A percentile compares a stretch with the other conserved stretches of the same genome.
Evolutionary conservation across 1,284 basidiomycete genomes (phyloP).

Genomic region (Fomitiporia mediterranea): DNA sequence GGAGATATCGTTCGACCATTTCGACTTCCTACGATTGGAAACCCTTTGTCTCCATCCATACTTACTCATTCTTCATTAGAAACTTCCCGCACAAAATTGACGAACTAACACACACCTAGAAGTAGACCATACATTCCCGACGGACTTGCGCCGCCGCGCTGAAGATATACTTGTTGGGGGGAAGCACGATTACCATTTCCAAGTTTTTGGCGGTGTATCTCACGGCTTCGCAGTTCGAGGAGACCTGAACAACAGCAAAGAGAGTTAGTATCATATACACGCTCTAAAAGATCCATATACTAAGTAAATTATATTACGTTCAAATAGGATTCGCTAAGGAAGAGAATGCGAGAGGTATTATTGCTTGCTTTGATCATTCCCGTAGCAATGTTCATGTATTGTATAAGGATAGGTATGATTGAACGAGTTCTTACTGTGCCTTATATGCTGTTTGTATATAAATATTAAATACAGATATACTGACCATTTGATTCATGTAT

Average conservation of each 20-base stretch:
- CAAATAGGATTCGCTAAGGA: slow-evolving; percentile 59
- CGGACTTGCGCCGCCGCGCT: slow-evolving; percentile 39
- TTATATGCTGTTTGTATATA: too few species aligned
- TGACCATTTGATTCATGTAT: too few species aligned
- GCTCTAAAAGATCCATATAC: too few species aligned
- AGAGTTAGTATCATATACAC: slow-evolving; percentile 34
- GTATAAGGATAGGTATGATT: too few species aligned
- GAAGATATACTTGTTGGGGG: slow-evolving; percentile 41
- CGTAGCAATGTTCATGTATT: too few species aligned
- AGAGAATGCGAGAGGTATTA: slow-evolving; percentile 44
- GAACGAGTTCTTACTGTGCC: too few species aligned
- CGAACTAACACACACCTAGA: slow-evolving; percentile 30
- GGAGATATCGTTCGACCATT: too few species aligned
- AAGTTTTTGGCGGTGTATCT: slow-evolving; percentile 45
- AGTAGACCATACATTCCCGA: slow-evolving; percentile 40
- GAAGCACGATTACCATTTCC: slow-evolving; percentile 42
- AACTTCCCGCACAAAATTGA: not conserved
- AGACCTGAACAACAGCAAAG: slow-evolving; percentile 34
- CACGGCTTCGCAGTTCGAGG: slow-evolving; percentile 44
- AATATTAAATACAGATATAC: too few species aligned
- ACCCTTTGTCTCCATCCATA: too few species aligned
- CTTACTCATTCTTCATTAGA: too few species aligned
- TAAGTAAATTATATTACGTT: too few species aligned
- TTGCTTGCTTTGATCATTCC: slow-evolving; percentile 41
- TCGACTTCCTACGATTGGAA: too few species aligned